A percentile compares a stretch with the other conserved stretches of the same genome.
Conservation (phyloP, 2,329 filamentous ascomycete genomes). For the Hirsutella rhossiliensis region DNA sequence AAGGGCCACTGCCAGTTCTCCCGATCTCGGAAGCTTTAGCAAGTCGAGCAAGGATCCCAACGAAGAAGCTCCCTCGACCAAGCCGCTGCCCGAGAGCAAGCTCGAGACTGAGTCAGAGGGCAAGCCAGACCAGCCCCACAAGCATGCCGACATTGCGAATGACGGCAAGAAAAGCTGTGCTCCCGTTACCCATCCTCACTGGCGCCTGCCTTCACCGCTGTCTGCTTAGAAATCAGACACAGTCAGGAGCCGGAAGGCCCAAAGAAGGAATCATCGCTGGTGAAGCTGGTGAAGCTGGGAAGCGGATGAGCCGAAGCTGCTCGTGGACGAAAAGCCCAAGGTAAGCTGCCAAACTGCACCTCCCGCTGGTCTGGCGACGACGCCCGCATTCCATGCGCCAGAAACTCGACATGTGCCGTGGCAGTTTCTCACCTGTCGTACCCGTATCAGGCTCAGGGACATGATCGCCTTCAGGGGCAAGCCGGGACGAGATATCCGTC, state of each 20-base stretch:
- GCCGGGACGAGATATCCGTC: no score
- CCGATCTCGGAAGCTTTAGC: no score
- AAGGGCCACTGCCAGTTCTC: no score
- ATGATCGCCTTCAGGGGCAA: no score
- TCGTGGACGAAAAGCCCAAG: not conserved
- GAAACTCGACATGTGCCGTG: not conserved
- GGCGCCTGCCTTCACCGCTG: not conserved
- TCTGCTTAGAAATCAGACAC: slow-evolving; percentile 9
- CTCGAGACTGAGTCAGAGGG: not conserved
- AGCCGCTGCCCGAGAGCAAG: not conserved
- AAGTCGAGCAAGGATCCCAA: no score
- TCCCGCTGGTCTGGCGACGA: not conserved
- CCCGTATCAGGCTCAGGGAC: no score
- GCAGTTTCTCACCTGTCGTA: not conserved
- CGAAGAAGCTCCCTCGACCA: not conserved
- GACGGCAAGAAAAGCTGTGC: not conserved
- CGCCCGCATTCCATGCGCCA: not conserved
- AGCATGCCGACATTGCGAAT: not conserved
- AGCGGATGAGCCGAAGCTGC: not conserved
- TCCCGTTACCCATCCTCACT: no score
- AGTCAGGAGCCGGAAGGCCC: not conserved
- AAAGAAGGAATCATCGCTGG: not conserved
- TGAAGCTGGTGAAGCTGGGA: no score
- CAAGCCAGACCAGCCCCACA: not conserved
- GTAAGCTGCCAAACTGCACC: not conserved